Conservation (phyloP, 306 rosid genomes). For the Cicer cuneatum region DNA sequence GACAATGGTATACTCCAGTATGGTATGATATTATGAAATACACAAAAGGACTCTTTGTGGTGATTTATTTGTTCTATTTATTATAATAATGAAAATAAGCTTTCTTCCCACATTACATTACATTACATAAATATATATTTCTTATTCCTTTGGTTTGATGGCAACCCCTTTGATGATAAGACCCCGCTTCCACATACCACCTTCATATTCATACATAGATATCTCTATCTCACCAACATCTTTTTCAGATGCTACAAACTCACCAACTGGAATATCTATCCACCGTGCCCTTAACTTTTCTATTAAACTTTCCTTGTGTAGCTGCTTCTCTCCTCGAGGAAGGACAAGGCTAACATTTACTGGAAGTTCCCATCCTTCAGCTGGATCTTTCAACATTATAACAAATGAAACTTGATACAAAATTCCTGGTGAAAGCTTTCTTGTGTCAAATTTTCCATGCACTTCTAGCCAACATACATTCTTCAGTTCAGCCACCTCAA, state of each 20-base stretch:
- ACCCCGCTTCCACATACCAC: constrained; percentile 75
- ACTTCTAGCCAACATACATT: constrained; percentile 79
- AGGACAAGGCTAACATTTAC: constrained; percentile 60
- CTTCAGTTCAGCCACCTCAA: constrained; percentile 64
- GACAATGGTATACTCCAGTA: background rate
- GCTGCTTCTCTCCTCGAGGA: constrained; percentile 63
- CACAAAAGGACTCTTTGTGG: background rate
- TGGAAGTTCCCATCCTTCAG: constrained; percentile 71
- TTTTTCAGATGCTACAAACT: constrained; percentile 48
- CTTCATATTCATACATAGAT: constrained; percentile 61
- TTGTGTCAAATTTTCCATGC: constrained; percentile 62
- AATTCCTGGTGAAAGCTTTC: constrained; percentile 63
- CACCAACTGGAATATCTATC: constrained; percentile 67
- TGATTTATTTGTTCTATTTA: background rate
- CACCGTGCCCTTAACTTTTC: constrained; percentile 48
- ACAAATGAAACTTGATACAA: constrained; percentile 57
- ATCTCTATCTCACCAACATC: constrained; percentile 57
- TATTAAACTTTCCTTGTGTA: constrained; percentile 48
- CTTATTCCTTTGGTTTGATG: constrained; percentile 58
- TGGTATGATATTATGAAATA: background rate
- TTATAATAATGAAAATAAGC: background rate
- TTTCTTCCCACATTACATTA: background rate
- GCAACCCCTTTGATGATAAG: constrained; percentile 64
- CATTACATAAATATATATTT: background rate
- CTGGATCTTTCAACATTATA: constrained; percentile 59